phyloP scores from a whole-genome alignment of 1,139 yeast species.

The Protomyces inundatus region DNA sequence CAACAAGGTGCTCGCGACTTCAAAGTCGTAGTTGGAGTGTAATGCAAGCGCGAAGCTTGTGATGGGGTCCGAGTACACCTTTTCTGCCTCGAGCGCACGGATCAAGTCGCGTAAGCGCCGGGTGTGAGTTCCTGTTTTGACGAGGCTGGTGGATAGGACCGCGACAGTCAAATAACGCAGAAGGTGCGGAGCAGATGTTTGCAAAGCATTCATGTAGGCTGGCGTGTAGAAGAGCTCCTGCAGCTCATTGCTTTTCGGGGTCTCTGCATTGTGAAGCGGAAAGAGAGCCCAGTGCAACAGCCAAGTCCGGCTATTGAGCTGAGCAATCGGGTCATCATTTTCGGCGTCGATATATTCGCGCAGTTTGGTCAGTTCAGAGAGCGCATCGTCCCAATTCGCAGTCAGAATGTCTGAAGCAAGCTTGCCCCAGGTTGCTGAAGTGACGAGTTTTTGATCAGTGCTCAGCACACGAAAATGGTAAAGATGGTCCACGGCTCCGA shows the following conservation, averaged over 20 bases:
- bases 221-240: slow-evolving; percentile 52
- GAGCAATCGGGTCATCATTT: slow-evolving; percentile 50
- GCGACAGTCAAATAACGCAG: slow-evolving; percentile 57
- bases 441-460: slow-evolving; percentile 47
- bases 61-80: slow-evolving; percentile 59
- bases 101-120: slow-evolving; percentile 54
- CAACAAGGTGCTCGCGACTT: slow-evolving; percentile 47
- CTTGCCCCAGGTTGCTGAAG: slow-evolving; percentile 62
- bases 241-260: slow-evolving; percentile 44
- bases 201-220: slow-evolving; percentile 57
- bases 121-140: slow-evolving; percentile 39
- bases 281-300: slow-evolving; percentile 61
- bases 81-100: slow-evolving; percentile 54
- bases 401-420: slow-evolving; percentile 54
- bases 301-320: slow-evolving; percentile 60
- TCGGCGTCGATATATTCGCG: slow-evolving; percentile 53
- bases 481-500: slow-evolving; percentile 52
- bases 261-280: slow-evolving; percentile 48
- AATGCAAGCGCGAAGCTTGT: slow-evolving; percentile 52
- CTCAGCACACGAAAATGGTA: slow-evolving; percentile 54
- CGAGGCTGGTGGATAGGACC: slow-evolving; percentile 40
- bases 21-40: slow-evolving; percentile 54
- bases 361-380: slow-evolving; percentile 49
- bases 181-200: slow-evolving; percentile 64
- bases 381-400: slow-evolving; percentile 49